These are phyloP conservation scores for Vinca minor DNA, from an alignment of 257 asterid species.

Conservation along the genomic window DNA sequence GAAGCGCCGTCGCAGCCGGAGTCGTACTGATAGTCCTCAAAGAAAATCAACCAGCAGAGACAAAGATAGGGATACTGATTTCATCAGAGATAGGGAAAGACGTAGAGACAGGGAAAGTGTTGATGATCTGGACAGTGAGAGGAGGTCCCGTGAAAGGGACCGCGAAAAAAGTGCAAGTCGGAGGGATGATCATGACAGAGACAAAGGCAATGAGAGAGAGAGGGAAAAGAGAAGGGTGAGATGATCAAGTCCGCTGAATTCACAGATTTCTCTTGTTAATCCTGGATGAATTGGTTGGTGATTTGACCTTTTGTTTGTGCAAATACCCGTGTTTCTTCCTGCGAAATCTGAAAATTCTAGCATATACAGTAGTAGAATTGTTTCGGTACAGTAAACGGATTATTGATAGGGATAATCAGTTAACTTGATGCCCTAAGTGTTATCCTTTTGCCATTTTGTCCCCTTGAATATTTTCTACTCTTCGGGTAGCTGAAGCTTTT, in stretches of 20 bases:
- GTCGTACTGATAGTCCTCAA: constrained; percentile 69
- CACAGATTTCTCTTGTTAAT: not conserved
- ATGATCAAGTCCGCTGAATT: constrained; percentile 18
- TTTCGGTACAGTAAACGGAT: not conserved
- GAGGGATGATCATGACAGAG: constrained; percentile 73
- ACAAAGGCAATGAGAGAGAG: constrained; percentile 49
- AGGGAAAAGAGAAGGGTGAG: constrained; percentile 59
- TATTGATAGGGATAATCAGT: no score
- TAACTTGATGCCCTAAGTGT: no score
- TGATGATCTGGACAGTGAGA: constrained; percentile 33
- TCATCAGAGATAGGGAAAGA: constrained; percentile 40
- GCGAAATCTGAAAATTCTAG: not conserved
- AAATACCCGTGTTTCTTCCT: not conserved
- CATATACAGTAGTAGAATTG: not conserved
- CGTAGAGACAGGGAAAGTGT: constrained; percentile 45
- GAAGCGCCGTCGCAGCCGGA: constrained; percentile 64
- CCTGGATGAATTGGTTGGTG: constrained; percentile 1
- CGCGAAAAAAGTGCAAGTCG: constrained; percentile 61
- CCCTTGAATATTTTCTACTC: no score
- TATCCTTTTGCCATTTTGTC: no score
- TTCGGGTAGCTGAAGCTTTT: no score
- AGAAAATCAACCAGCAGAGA: constrained; percentile 47
- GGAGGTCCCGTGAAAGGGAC: constrained; percentile 33
- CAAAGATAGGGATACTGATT: constrained; percentile 51
- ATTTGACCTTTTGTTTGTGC: not conserved